Evolutionary conservation across 208 protist genomes (phyloP).

Genomic region (Trypanosoma theileri): DNA sequence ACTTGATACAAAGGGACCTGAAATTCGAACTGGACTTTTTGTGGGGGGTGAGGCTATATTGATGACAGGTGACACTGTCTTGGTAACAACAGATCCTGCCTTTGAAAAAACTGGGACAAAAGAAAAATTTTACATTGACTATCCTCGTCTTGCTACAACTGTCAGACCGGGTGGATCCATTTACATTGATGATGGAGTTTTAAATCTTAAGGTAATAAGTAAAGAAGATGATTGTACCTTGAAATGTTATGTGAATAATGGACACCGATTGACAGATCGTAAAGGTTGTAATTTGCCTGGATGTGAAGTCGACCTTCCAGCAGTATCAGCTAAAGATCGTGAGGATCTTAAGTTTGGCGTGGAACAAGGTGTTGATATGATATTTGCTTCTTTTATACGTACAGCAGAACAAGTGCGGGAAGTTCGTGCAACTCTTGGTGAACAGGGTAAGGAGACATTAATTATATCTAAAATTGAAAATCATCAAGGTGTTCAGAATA

Average conservation of each 20-base stretch:
- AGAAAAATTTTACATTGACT: constrained; percentile 93
- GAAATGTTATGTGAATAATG: constrained; percentile 80
- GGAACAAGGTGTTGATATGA: constrained; percentile 97
- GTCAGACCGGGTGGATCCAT: constrained; percentile 86
- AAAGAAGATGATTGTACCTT: constrained; percentile 73
- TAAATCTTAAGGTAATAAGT: constrained; percentile 87
- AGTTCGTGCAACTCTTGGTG: constrained; percentile 91
- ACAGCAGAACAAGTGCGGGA: constrained; percentile 92
- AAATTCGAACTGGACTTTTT: constrained; percentile 95
- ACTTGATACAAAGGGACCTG: constrained; percentile 97
- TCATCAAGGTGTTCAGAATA: constrained; percentile 97
- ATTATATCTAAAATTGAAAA: constrained; percentile 99
- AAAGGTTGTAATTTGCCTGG: constrained; percentile 90
- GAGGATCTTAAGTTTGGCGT: constrained; percentile 94
- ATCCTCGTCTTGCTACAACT: constrained; percentile 78
- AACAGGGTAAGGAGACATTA: constrained; percentile 87
- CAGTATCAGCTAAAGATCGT: constrained; percentile 93
- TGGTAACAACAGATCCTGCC: constrained; percentile 88
- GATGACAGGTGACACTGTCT: constrained; percentile 67
- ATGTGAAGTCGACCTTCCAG: constrained; percentile 84
- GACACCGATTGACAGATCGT: constrained; percentile 76
- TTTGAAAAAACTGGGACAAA: constrained; percentile 81
- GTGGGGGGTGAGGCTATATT: constrained; percentile 72
- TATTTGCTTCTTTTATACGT: constrained; percentile 99
- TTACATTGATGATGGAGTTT: constrained; percentile 97